These are phyloP conservation scores for Vicia villosa DNA, from an alignment of 306 rosid genomes.

Conservation along the genomic window DNA sequence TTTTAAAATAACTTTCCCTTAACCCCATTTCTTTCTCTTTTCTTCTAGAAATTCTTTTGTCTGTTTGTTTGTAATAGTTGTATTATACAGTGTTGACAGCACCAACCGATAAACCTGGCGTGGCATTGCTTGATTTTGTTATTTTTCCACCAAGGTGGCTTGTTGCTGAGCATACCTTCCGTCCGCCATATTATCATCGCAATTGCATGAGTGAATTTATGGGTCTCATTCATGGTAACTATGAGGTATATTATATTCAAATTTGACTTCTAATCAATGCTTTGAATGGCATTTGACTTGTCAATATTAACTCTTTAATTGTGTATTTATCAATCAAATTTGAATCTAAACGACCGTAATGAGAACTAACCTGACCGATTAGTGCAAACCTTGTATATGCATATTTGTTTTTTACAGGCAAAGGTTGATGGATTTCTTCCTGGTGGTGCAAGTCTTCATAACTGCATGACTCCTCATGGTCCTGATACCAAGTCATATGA, in stretches of 20 bases:
- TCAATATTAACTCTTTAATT: not conserved
- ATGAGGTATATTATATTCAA: conserved; percentile 58
- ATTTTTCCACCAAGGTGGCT: conserved; percentile 95
- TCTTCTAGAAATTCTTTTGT: not conserved
- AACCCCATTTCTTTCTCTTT: not conserved
- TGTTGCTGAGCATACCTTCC: conserved; percentile 95
- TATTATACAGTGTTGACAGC: conserved; percentile 77
- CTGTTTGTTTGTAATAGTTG: not conserved
- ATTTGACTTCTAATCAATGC: not conserved
- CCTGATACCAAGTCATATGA: conserved; percentile 93
- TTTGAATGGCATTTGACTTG: not conserved
- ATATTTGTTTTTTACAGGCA: conserved; percentile 57
- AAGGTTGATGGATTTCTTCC: conserved; percentile 89
- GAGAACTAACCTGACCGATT: not conserved
- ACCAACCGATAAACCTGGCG: conserved; percentile 89
- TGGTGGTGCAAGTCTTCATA: conserved; percentile 96
- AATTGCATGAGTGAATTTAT: conserved; percentile 97
- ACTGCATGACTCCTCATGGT: conserved; percentile 99
- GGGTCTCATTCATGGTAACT: conserved; percentile 95
- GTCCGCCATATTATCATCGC: conserved; percentile 99
- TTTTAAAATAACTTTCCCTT: conserved; percentile 6
- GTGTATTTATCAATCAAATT: not conserved
- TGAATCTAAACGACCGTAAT: not conserved
- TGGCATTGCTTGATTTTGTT: conserved; percentile 91
- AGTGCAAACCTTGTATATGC: not conserved